Conservation (phyloP, 495 filamentous ascomycete species). For the Parathielavia hyrcaniae region DNA sequence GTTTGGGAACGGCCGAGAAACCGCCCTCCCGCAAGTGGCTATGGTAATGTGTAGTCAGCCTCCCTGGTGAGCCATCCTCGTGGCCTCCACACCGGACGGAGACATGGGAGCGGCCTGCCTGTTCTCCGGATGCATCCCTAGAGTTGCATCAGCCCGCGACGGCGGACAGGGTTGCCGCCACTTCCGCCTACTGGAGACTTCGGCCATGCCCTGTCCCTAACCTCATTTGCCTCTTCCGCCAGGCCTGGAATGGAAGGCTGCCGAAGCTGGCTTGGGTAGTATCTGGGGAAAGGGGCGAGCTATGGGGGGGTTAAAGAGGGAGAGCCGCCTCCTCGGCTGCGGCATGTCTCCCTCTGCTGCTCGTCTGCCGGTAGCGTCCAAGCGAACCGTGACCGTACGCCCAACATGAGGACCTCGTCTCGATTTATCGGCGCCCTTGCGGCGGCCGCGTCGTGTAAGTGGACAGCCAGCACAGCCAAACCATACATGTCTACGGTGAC, state of each 20-base stretch:
- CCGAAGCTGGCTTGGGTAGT: not conserved
- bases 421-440: constrained; percentile 27
- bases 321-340: constrained; percentile 4
- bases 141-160: constrained; percentile 28
- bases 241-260: not conserved
- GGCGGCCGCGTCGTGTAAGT: constrained; percentile 30
- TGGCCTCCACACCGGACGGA: not conserved
- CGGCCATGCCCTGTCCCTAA: not conserved
- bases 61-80: not conserved
- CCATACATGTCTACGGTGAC: not conserved
- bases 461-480: not conserved
- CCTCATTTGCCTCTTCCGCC: constrained; percentile 13
- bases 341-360: constrained; percentile 9
- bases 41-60: constrained; percentile 3
- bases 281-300: not conserved
- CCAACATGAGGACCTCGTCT: constrained; percentile 28
- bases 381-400: constrained; percentile 10
- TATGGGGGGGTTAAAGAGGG: constrained; percentile 13
- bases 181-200: constrained; percentile 24
- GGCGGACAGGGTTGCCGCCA: constrained; percentile 28
- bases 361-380: constrained; percentile 14
- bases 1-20: not conserved
- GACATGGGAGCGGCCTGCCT: constrained; percentile 15
- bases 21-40: constrained; percentile 1
- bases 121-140: constrained; percentile 18